Conservation (phyloP, 169 alveolate species). For the Plasmodium coatneyi region DNA sequence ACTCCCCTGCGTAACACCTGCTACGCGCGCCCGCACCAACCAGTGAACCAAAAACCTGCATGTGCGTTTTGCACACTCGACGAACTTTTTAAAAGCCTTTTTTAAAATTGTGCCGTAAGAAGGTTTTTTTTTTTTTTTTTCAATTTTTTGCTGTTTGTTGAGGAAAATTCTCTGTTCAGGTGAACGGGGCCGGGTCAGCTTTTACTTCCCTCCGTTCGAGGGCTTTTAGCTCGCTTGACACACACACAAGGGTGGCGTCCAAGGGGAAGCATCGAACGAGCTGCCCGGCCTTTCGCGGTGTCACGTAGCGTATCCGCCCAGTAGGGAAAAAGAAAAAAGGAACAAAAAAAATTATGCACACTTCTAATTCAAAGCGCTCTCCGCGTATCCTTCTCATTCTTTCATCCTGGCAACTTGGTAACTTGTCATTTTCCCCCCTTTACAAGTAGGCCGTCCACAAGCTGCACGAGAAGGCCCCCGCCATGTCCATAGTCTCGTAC, state of each 20-base stretch:
- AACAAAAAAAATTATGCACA: not conserved
- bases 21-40: not conserved
- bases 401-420: not conserved
- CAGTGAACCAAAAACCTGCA: not conserved
- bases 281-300: not conserved
- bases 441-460: slow-evolving; percentile 61
- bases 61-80: not conserved
- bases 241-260: not conserved
- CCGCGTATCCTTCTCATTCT: not conserved
- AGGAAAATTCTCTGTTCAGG: not conserved
- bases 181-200: not conserved
- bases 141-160: not conserved
- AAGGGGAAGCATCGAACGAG: not conserved
- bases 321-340: not conserved
- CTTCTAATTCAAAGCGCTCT: not conserved
- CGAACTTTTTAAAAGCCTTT: not conserved
- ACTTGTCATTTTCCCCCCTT: not conserved
- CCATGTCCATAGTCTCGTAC: slow-evolving; percentile 19
- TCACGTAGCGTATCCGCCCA: not conserved
- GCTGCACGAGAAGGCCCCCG: slow-evolving; percentile 10
- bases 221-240: not conserved
- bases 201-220: too few species aligned
- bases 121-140: not conserved
- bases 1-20: not conserved
- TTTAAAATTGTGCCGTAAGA: not conserved